Conservation (phyloP, 1,284 basidiomycete species). For the Crepidotus sp. region DNA sequence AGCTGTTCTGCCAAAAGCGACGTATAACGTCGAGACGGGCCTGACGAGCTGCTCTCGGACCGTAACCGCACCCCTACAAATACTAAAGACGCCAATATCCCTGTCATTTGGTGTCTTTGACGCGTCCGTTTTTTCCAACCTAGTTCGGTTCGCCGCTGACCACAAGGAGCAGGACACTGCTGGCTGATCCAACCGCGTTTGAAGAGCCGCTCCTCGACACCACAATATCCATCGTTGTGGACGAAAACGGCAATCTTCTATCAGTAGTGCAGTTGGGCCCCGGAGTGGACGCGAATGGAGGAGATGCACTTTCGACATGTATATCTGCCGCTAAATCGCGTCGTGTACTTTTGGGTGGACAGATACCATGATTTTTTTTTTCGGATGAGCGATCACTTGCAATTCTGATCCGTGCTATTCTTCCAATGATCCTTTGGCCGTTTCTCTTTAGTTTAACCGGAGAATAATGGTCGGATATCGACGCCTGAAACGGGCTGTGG, state of each 20-base stretch:
- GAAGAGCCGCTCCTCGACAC: slow-evolving; percentile 81
- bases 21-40: slow-evolving; percentile 60
- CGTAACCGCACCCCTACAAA: slow-evolving; percentile 37
- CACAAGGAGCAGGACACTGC: slow-evolving; percentile 40
- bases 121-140: slow-evolving; percentile 33
- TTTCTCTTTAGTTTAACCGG: too few species aligned
- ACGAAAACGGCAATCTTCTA: slow-evolving; percentile 43
- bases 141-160: background rate
- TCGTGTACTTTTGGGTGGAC: slow-evolving; percentile 22
- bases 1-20: slow-evolving; percentile 73
- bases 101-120: slow-evolving; percentile 81
- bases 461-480: too few species aligned
- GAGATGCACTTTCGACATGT: slow-evolving; percentile 37
- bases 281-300: slow-evolving; percentile 21
- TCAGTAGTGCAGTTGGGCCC: slow-evolving; percentile 56
- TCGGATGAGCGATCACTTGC: background rate
- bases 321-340: slow-evolving; percentile 38
- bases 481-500: too few species aligned
- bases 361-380: slow-evolving; percentile 14
- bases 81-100: slow-evolving; percentile 46
- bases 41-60: slow-evolving; percentile 60
- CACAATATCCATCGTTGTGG: slow-evolving; percentile 56
- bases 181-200: slow-evolving; percentile 83
- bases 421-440: too few species aligned
- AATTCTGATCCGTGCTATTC: background rate